phyloP scores from a whole-genome alignment of 2,329 filamentous ascomycete species.

The Pezicula carpinea region DNA sequence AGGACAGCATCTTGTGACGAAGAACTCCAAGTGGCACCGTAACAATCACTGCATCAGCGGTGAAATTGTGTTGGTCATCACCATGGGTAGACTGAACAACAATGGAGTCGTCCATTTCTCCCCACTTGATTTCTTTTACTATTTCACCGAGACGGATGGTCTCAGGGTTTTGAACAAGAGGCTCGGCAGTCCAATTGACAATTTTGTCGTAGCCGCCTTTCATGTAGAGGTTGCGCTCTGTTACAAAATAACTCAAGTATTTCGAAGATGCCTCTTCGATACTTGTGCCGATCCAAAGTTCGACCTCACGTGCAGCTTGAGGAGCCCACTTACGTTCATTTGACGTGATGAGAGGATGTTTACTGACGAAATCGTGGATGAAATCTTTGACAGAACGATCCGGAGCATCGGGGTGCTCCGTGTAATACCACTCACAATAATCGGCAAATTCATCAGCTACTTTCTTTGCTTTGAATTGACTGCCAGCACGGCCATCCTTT shows the following conservation, averaged over 20 bases:
- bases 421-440: conserved; percentile 36
- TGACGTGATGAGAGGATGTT: conserved; percentile 36
- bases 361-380: conserved; percentile 34
- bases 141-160: conserved; percentile 33
- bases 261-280: conserved; percentile 37
- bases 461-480: conserved; percentile 42
- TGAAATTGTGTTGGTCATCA: conserved; percentile 21
- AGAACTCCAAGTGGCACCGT: conserved; percentile 36
- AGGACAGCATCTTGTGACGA: conserved; percentile 34
- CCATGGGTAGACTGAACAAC: conserved; percentile 22
- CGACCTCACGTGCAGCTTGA: conserved; percentile 37
- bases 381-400: conserved; percentile 36
- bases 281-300: conserved; percentile 38
- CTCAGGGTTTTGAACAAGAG: conserved; percentile 29
- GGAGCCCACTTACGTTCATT: conserved; percentile 39
- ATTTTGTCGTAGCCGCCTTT: conserved; percentile 40
- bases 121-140: conserved; percentile 36
- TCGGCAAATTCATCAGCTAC: conserved; percentile 40
- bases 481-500: conserved; percentile 35
- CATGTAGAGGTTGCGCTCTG: conserved; percentile 40
- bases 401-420: conserved; percentile 34
- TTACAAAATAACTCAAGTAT: conserved; percentile 37
- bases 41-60: conserved; percentile 34
- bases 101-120: conserved; percentile 25
- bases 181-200: conserved; percentile 35